Percentiles rank a stretch among this genome's conserved stretches.
Evolutionary conservation across 2,329 filamentous ascomycete genomes (phyloP).

Genomic region (Dactylellina drechsleri): DNA sequence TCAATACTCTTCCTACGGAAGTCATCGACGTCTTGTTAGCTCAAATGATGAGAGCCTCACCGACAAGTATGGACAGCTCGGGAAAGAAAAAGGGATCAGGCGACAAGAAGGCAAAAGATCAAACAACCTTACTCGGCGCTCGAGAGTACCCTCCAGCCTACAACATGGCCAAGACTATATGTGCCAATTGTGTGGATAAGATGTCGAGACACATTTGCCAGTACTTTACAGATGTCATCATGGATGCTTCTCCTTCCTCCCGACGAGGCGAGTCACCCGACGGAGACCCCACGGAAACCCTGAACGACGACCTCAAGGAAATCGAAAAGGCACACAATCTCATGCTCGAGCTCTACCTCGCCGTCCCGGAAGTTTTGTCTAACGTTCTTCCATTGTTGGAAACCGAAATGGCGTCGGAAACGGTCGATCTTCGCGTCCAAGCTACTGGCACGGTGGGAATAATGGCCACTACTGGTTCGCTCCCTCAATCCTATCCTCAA

Average conservation of each 20-base stretch:
- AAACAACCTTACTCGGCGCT: slow-evolving; percentile 41
- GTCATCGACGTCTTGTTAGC: slow-evolving; percentile 94
- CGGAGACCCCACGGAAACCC: slow-evolving; percentile 67
- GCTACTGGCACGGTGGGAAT: slow-evolving; percentile 95
- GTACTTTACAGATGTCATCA: slow-evolving; percentile 96
- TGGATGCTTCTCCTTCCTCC: slow-evolving; percentile 75
- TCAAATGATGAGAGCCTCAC: slow-evolving; percentile 90
- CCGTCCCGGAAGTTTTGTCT: slow-evolving; percentile 84
- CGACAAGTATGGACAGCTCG: slow-evolving; percentile 60
- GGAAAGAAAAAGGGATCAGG: slow-evolving; percentile 43
- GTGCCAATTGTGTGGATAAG: slow-evolving; percentile 86
- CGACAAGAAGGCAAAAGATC: slow-evolving; percentile 69
- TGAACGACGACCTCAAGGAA: slow-evolving; percentile 86
- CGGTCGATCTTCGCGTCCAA: slow-evolving; percentile 82
- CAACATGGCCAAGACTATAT: slow-evolving; percentile 94
- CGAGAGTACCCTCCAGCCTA: slow-evolving; percentile 77
- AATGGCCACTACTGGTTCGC: slow-evolving; percentile 66
- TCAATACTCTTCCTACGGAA: slow-evolving; percentile 76
- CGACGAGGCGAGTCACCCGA: slow-evolving; percentile 58
- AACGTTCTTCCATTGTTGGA: slow-evolving; percentile 96
- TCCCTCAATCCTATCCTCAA: slow-evolving; percentile 56
- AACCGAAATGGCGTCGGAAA: slow-evolving; percentile 89
- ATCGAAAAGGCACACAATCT: slow-evolving; percentile 88
- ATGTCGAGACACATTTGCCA: slow-evolving; percentile 95
- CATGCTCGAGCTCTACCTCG: slow-evolving; percentile 91